These are phyloP conservation scores for Anacardium occidentale DNA, from an alignment of 345 rosid genomes.

Conservation along the genomic window DNA sequence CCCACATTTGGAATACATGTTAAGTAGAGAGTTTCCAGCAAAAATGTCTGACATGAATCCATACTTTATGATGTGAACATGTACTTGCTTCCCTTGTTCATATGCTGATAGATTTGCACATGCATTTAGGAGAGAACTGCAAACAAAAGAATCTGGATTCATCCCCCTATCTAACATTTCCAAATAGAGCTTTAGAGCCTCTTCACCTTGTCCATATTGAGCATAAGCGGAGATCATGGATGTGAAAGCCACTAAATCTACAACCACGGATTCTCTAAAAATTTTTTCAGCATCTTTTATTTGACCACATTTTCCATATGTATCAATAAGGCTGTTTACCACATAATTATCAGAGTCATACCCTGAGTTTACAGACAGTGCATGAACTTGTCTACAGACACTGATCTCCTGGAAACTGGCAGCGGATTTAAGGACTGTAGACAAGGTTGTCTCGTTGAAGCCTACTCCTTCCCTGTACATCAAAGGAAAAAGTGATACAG, in stretches of 20 bases:
- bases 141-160: constrained; percentile 59
- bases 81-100: constrained; percentile 70
- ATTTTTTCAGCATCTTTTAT: constrained; percentile 42
- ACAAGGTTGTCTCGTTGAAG: constrained; percentile 54
- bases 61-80: constrained; percentile 50
- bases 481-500: constrained; percentile 42
- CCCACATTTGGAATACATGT: constrained; percentile 68
- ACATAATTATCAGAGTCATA: constrained; percentile 41
- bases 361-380: constrained; percentile 46
- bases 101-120: constrained; percentile 65
- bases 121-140: constrained; percentile 61
- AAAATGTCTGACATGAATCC: constrained; percentile 53
- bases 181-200: constrained; percentile 53
- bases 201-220: constrained; percentile 65
- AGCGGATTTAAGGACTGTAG: constrained; percentile 52
- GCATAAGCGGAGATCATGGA: constrained; percentile 55
- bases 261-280: constrained; percentile 33
- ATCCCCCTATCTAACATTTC: constrained; percentile 41
- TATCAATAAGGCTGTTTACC: constrained; percentile 54
- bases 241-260: constrained; percentile 51
- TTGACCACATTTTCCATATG: constrained; percentile 55
- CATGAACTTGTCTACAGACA: constrained; percentile 47
- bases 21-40: constrained; percentile 65
- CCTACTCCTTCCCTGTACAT: constrained; percentile 41
- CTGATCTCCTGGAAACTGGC: constrained; percentile 37